Evolutionary conservation across 257 asterid genomes (phyloP), one percentile per base, ranked within the genome.

Genomic region (Mentha longifolia): DNA sequence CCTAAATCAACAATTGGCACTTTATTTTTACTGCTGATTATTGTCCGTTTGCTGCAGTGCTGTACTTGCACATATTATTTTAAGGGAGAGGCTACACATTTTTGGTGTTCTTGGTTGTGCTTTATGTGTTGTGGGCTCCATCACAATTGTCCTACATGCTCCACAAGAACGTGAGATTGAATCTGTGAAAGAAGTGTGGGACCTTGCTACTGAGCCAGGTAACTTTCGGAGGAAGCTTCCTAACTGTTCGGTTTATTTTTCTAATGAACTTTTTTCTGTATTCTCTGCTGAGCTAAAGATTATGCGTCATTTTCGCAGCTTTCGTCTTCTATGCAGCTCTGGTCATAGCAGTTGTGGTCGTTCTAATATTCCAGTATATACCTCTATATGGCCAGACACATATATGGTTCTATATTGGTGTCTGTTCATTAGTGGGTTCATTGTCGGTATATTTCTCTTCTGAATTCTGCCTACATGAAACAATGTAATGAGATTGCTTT

Each of bases 81-180:
- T 94, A 73, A 85, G 90, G 22, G 98, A 91, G 81, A 88, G 77
- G 82, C 85, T 94, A 54, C 97, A 94, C 71, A 83, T 80, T 20
- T 91, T 94, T 82, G 99, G 99, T 67, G 75, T 94, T 86, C 89
- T 94, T 79, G 99, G 99, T 70, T 94, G 99, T 76, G 98, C 90
- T 68, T 74, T 94, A 70, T 94, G 99, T 81, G 97, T 94, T 72
- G 96, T 91, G 80, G 99, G 99, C 50, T 94, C 99, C 79, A 91
- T 86, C 52, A 91, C 98, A 47, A 91, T 94, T 76, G 99, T 94
- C 72, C 84, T 94, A 50, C 98, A 91, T 74, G 97, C 98, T 72
- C 99, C 99, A 33, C 97, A 82, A 80, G 99, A 94, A 84, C 99
- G 98, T 35, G 86, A 80, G 75, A 94, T 94, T 50, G 96, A 89